Base-by-base conservation (phyloP, 2,329 filamentous ascomycete species). In the Aspergillus piperis region DNA sequence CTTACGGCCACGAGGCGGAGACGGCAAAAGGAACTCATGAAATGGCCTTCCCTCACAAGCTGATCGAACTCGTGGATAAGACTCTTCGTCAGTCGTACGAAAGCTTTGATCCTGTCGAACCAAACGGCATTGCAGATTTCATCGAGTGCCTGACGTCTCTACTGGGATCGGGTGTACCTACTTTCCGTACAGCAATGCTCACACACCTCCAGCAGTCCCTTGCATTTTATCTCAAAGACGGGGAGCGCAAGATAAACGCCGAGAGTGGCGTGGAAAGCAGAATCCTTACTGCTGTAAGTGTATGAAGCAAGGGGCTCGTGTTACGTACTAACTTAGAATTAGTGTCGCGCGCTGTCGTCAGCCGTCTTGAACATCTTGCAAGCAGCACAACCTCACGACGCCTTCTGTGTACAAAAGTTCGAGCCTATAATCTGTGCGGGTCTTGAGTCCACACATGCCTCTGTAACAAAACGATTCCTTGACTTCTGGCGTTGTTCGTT, bases 401-500 rank as follows among this genome's bases (percentile, higher is more conserved):
- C 64, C 7, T 32, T 61, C 3, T 66, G 62, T 79, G 67, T 90
- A 78, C 63, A 86, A 75, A 73, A 80, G 70, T 69, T 87, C 3
- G 80, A 84, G 50, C 62, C 68, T 5, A 70, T 88, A 6, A 72
- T 88, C 8, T 75, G 80, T 30, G 78, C 84, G 51, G 83, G 83
- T 2, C 80, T 88, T 27, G 71, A 78, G 21, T 87, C 84, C 48
- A 78, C 78, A 5, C 81, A 84, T 63, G 79, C 76, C 50, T 74
- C 72, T 3, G 79, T 84, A 8, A 80, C 81, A 10, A 84, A 84
- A 49, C 71, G 71, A 3, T 83, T 86, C 2, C 80, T 88, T 25
- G 70, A 75, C 15, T 81, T 84, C 62, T 97, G 92, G 92, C 93
- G 92, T 66, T 72, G 76, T 0, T 83, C 88, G 0, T 92, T 91